Conservation (phyloP, 176 grass and related monocot genomes). For the Hyparrhenia diplandra region DNA sequence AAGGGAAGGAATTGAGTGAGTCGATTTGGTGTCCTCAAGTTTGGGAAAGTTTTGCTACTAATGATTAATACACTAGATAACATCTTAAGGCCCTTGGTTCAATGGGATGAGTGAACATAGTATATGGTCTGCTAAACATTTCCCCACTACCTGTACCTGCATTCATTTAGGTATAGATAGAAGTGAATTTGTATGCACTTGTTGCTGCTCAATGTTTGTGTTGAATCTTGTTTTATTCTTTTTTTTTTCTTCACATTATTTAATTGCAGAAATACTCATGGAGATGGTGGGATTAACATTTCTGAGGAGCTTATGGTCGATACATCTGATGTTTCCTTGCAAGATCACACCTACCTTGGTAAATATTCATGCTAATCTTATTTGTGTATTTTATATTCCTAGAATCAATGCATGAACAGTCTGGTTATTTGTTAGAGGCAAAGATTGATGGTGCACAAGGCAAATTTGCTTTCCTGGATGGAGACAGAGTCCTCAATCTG, state of each 20-base stretch:
- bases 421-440: constrained; percentile 45
- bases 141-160: not conserved
- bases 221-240: not conserved
- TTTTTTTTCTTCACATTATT: constrained; percentile 15
- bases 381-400: not conserved
- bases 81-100: not conserved
- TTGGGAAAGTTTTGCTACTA: not conserved
- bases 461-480: constrained; percentile 58
- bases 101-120: not conserved
- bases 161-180: not conserved
- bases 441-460: constrained; percentile 60
- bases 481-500: constrained; percentile 53
- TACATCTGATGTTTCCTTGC: constrained; percentile 52
- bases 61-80: not conserved
- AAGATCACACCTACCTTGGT: constrained; percentile 60
- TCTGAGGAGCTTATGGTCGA: constrained; percentile 46
- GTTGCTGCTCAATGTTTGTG: constrained; percentile 1
- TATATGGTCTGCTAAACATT: not conserved
- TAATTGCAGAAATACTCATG: constrained; percentile 42
- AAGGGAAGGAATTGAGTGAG: too few relatives aligned
- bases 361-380: constrained; percentile 19
- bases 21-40: not conserved
- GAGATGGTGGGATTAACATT: constrained; percentile 36
- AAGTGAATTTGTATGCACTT: not conserved
- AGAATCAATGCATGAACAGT: constrained; percentile 13